Base-by-base conservation (phyloP, 2,329 filamentous ascomycete genomes). In the Macrophomina pseudophaseolina region DNA sequence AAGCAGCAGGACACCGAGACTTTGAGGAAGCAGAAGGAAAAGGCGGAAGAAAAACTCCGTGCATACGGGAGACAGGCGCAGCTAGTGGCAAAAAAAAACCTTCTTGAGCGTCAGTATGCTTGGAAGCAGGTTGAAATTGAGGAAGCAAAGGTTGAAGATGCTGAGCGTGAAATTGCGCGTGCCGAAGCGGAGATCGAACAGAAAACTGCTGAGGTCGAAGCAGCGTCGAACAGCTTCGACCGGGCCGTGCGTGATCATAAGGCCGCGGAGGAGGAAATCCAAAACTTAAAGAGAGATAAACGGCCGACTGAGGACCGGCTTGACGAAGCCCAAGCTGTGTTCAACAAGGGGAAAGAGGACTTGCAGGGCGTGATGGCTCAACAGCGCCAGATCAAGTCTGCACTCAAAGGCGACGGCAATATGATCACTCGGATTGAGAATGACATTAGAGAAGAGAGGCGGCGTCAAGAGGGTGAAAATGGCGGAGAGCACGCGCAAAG, bases 121-220 rank as follows among this genome's bases (percentile, higher is more conserved):
- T 99, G 95, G 58, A 49, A 49, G 30, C 92, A 96, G 74, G 93
- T 98, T 1, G 86, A 89, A 58, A 88, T 92, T 66, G 85, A 91
- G 76, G 94, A 98, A 77, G 80, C 77, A 42, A 30, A n/a, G 28
- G 30, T 82, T 6, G 72, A 70, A 49, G 42, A 5, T 4, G 58
- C 32, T 4, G 18, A 62, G 28, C n/a, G n/a, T 12, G 16, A 49
- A 4, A 70, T 83, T 2, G 67, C 64, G 6, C 56, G 69, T 5
- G 44, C 58, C 4, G 5, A 49, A 16, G 44, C 44, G 14, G 82
- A 83, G 56, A 85, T 91, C 30, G 75, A 81, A 16, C 79, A 81
- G 33, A 76, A 79, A 18, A 81, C 83, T 69, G 72, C 71, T 18
- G 76, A 78, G 42, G 80, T 86, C n/a, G 79, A 83, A 49, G 74